Conservation (phyloP, 2,329 filamentous ascomycete genomes). For the Macroventuria anomochaeta region DNA sequence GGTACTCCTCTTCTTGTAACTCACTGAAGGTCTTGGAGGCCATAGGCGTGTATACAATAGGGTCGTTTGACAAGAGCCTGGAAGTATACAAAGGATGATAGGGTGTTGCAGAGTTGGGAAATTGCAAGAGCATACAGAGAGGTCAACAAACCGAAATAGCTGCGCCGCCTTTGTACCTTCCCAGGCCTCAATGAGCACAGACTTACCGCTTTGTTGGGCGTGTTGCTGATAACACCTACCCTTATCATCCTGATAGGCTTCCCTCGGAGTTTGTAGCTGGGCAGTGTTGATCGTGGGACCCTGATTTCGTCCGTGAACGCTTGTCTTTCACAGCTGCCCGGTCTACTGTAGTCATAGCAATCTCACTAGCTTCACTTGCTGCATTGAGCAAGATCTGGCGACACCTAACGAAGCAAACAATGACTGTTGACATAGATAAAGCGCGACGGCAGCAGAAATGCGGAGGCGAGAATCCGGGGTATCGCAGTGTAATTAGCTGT, state of each 20-base stretch:
- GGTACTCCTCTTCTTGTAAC: slow-evolving; percentile 19
- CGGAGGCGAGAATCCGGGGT: slow-evolving; percentile 16
- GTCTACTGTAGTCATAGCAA: slow-evolving; percentile 4
- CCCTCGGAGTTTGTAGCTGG: slow-evolving; percentile 22
- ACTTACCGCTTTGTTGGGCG: slow-evolving; percentile 29
- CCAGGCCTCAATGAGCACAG: slow-evolving; percentile 9
- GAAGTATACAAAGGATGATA: slow-evolving; percentile 10
- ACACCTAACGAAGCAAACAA: slow-evolving; percentile 4
- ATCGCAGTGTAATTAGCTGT: slow-evolving; percentile 8
- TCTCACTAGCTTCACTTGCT: slow-evolving; percentile 2
- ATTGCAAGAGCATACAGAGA: slow-evolving; percentile 2
- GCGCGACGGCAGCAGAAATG: slow-evolving; percentile 6
- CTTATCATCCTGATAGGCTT: slow-evolving; percentile 43
- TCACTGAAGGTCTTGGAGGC: slow-evolving; percentile 21
- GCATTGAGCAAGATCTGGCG: neutral
- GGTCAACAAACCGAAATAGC: neutral
- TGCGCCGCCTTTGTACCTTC: slow-evolving; percentile 16
- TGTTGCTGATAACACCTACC: slow-evolving; percentile 27
- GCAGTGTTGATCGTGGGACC: slow-evolving; percentile 19
- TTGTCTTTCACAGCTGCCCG: slow-evolving; percentile 13
- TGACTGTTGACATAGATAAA: slow-evolving; percentile 2
- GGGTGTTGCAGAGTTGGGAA: neutral
- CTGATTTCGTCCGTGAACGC: slow-evolving; percentile 4
- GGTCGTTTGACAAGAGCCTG: neutral
- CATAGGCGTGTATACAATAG: slow-evolving; percentile 2